Base-by-base conservation (phyloP, 2,329 filamentous ascomycete species). In the Cladosporium velox region DNA sequence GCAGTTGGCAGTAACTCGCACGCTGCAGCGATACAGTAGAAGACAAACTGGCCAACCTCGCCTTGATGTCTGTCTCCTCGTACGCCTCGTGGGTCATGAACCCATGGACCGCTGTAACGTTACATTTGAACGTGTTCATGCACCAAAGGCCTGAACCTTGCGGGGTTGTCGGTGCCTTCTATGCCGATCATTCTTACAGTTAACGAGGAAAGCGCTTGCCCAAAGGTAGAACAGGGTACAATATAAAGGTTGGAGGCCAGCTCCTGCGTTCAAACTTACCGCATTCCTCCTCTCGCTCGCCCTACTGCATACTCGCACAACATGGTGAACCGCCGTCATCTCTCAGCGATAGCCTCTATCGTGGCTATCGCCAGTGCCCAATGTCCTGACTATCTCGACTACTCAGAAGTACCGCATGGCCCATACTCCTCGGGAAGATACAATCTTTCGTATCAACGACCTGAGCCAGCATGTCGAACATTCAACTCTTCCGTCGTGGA, bases 401-500 rank as follows among this genome's bases (percentile, higher is more conserved):
- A 82, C 65, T 72, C 80, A 0, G 73, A 71, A 24, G 66, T 77
- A 58, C 71, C 75, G 1, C 82, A 84, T 66, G 77, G 74, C 28
- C 82, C 82, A 4, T 77, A 77, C 67, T 82, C 79, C 52, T 75
- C 75, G 11, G 82, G 82, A 18, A 73, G 74, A 60, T 81, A 80
- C 71, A 77, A 80, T 61, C 77, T 84, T 34, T 78, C 81, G 1
- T 82, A 79, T 66, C 79, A 81, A 67, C 77, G 82, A 1, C 82
- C 82, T 4, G 70, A 71, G 1, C 74, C 78, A 59, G 71, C 75
- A 67, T 84, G 82, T 68, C 77, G 82, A 26, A 84, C 82, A 1
- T 83, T 83, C 76, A 79, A 79, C 63, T 81, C 79, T 10, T 77
- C 77, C 34, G 73, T 73, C 14, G 76, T 84, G 3, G 81, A 84